Evolutionary conservation across 108 stramenopile genomes (phyloP), one percentile per base, ranked within the genome.

Genomic region (Nannochloropsis granulata): DNA sequence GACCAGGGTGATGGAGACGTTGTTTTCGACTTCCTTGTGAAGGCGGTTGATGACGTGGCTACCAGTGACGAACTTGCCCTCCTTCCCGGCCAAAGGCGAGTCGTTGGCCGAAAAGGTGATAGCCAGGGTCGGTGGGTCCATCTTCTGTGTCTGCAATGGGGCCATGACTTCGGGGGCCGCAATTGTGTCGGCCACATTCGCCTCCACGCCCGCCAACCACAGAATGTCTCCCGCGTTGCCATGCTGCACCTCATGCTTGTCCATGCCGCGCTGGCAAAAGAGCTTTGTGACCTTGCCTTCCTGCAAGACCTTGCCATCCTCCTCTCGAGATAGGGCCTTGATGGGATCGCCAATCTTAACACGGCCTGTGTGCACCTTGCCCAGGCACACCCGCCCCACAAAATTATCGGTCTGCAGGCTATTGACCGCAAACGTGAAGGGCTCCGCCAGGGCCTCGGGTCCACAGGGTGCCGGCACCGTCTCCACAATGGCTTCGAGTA

Each of bases 101-200:
- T 96, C 96, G 94, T 99, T 99, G 43, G 97, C 97, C 23, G 95
- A 94, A 79, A 99, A 91, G 24, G 94, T 93, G 95, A 99, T 99
- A 83, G 94, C 91, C 34, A 99, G 93, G 24, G 97, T 98, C 13
- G 97, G 96, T 43, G 94, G 96, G 21, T 94, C 94, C 86, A 97
- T 95, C 24, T 96, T 95, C 71, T 94, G 92, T 24, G 87, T 87
- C 25, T 44, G 44, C 23, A 98, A 90, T 42, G 97, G 96, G 46
- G 90, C 94, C 23, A 93, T 83, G 16, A 79, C 44, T 44, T 56
- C 83, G 24, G 80, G 83, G 44, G 94, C 94, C 44, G 95, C 87
- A 43, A 99, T 87, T 7, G 98, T 99, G 85, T 98, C 96, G 80
- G 96, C 96, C 85, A 97, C 97, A 88, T 93, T 92, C 78, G 95